These are phyloP conservation scores for Solanum aculeatissimum DNA, from an alignment of 305 asterid species.

Conservation along the genomic window DNA sequence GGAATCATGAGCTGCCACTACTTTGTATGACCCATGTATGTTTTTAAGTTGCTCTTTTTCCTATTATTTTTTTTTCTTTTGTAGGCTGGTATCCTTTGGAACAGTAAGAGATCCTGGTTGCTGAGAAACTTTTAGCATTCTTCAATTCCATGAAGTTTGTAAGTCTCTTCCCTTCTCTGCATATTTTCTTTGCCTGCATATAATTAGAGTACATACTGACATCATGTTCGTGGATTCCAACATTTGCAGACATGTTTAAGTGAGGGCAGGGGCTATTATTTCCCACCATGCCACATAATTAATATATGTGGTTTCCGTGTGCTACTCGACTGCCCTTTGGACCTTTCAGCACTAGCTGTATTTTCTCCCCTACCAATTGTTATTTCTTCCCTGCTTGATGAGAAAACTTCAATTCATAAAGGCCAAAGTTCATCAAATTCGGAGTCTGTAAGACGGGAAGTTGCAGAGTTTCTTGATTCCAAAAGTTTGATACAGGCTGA, in stretches of 20 bases:
- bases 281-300: conserved; percentile 79
- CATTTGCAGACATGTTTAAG: conserved; percentile 76
- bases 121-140: not conserved
- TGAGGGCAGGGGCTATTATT: conserved; percentile 63
- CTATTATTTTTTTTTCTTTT: not conserved
- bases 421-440: conserved; percentile 9
- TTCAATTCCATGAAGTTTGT: conserved; percentile 26
- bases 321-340: conserved; percentile 75
- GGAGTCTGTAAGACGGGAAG: conserved; percentile 11
- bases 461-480: conserved; percentile 19
- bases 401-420: conserved; percentile 1
- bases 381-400: conserved; percentile 6
- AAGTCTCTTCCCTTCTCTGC: conserved; percentile 7
- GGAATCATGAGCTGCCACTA: not conserved
- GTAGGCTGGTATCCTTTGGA: not conserved
- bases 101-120: not conserved
- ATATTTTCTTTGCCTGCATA: not conserved
- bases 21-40: not conserved
- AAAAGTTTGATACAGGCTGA: conserved; percentile 50
- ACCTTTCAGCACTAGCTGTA: conserved; percentile 59
- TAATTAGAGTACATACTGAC: not conserved
- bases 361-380: conserved; percentile 50
- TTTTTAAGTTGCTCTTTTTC: not conserved
- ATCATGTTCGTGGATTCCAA: not conserved
- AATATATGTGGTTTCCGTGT: conserved; percentile 54